Base-by-base conservation (phyloP, 495 filamentous ascomycete species). In the Penicillium longicatenatum region DNA sequence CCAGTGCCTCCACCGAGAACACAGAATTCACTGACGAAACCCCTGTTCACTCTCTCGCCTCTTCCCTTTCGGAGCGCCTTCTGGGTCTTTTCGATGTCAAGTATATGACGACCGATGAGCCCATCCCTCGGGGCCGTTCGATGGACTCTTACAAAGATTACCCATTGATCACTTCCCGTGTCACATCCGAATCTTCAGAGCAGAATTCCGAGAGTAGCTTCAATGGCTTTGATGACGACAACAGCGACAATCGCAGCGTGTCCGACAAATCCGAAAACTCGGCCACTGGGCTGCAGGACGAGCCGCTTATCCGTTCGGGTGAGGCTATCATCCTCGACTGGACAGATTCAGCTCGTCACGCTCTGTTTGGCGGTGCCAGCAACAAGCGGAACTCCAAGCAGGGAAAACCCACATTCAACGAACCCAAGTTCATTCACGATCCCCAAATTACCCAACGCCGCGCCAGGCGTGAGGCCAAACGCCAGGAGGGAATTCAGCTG, bases 261-360 rank as follows among this genome's bases (percentile, higher is more conserved):
- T 52, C 55, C 6, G 64, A 65, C 19, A 58, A 31, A 19, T 58
- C 67, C 29, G 55, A 58, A 42, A 52, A 21, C 31, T 37, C 30
- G 24, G 41, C n/a, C 44, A 37, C 22, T 20, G 50, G 49, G 24
- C 59, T 67, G 45, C 68, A 73, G 6, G 65, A 67, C 4, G 31
- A 46, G 31, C 83, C 86, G 0, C 76, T 96, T 19, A 76, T 97
- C 48, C 81, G 85, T 35, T 79, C 89, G 19, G 86, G 88, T 43
- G 94, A 98, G 67, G 90, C 82, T 10, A 83, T 98, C 52, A 74
- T 98, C 2, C 79, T 97, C 33, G 92, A 97, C 60, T 98, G 92
- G 91, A 82, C 70, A 33, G 71, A 82, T 3, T 70, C 84, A 4
- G 88, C 81, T 9, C 85, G 83, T 55, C 84, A 95, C 33, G 71